These are phyloP conservation scores for Musa acuminata DNA, from an alignment of 176 grass and related monocot species.

Conservation along the genomic window DNA sequence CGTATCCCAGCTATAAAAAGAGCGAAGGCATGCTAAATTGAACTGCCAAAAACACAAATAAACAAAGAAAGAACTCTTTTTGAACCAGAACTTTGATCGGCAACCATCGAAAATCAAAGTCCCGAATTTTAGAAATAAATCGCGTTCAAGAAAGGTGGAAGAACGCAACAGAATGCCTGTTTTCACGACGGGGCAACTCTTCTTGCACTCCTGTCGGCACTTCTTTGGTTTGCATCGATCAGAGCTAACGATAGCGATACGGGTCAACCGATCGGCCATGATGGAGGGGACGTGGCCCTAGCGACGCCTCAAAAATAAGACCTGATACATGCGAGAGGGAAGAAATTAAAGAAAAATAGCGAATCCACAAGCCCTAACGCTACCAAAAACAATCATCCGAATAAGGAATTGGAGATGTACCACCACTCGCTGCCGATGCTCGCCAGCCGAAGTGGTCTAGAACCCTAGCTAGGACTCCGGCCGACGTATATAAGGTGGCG, in stretches of 20 bases:
- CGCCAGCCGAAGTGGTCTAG: no score
- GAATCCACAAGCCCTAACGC: background rate
- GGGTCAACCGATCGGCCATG: conserved; percentile 50
- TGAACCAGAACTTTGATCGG: no score
- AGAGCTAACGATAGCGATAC: conserved; percentile 64
- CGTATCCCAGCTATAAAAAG: no score
- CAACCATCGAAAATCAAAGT: no score
- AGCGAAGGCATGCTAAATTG: no score
- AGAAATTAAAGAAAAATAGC: background rate
- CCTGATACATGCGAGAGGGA: background rate
- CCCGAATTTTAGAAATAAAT: no score
- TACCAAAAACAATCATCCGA: background rate
- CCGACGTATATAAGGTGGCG: no score
- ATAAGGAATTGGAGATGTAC: background rate
- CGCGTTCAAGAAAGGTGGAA: no score
- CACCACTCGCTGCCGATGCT: no score
- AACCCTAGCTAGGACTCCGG: no score
- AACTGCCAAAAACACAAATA: no score
- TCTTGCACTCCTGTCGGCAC: conserved; percentile 71
- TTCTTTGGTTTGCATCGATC: conserved; percentile 80
- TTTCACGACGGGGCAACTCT: conserved; percentile 65
- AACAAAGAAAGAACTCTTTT: no score
- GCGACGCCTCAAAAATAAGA: background rate
- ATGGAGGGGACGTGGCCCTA: background rate
- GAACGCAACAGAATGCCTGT: conserved; percentile 26